Conservation (phyloP, 345 rosid genomes). For the Lagerstroemia speciosa region DNA sequence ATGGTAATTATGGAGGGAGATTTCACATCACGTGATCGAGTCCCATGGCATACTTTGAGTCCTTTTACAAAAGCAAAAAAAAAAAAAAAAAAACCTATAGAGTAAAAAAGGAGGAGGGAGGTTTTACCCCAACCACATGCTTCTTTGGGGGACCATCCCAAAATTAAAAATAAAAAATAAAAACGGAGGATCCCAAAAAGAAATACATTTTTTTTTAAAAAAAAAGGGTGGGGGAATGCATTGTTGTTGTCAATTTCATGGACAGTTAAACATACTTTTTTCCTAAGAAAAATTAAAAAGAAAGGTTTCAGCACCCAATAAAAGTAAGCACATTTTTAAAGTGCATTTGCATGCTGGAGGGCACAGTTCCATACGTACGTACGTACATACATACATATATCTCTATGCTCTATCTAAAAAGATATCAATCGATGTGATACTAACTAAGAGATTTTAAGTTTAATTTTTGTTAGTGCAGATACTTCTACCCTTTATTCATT, state of each 20-base stretch:
- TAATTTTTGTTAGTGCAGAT: no score
- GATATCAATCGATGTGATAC: background rate
- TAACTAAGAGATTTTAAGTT: background rate
- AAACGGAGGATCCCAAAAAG: constrained; percentile 60
- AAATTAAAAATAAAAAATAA: constrained; percentile 14
- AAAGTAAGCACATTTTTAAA: background rate
- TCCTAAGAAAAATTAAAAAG: background rate
- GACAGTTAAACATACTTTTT: background rate
- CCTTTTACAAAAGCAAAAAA: constrained; percentile 32
- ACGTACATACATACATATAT: background rate
- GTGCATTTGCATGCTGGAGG: background rate
- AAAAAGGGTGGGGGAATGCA: no score
- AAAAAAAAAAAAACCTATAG: no score
- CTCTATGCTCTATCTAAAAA: background rate
- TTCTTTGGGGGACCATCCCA: constrained; percentile 12
- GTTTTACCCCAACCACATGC: constrained; percentile 38
- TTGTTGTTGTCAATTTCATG: background rate
- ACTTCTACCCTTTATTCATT: no score
- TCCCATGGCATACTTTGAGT: constrained; percentile 52
- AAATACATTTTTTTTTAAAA: no score
- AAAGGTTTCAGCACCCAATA: background rate
- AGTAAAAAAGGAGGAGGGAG: constrained; percentile 12
- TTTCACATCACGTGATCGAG: constrained; percentile 37
- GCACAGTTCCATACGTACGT: background rate
- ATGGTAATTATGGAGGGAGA: constrained; percentile 22